Percentiles rank a stretch among this genome's conserved stretches.
Evolutionary conservation across 768 basidiomycete species (phyloP).

Genomic region (Gelatoporia subvermispora): DNA sequence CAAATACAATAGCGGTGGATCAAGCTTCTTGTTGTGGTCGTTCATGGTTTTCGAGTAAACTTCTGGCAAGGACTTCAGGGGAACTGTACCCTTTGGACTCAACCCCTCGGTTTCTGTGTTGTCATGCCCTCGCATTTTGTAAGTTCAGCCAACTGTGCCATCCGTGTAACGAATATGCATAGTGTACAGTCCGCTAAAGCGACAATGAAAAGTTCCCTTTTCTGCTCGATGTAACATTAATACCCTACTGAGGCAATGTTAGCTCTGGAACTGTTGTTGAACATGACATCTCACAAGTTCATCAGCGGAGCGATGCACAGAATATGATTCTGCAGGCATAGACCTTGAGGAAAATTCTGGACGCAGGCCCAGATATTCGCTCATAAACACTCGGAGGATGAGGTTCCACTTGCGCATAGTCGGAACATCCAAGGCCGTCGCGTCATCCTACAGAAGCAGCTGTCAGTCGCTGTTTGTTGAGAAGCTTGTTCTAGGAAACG

Average conservation of each 20-base stretch:
- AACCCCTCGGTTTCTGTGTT: too few relatives aligned
- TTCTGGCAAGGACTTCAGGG: too few relatives aligned
- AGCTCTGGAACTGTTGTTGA: not conserved
- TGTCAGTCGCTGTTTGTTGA: not conserved
- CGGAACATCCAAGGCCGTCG: conserved; percentile 73
- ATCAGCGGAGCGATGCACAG: conserved; percentile 4
- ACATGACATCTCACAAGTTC: conserved; percentile 20
- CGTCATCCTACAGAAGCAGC: conserved; percentile 67
- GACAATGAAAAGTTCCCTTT: not conserved
- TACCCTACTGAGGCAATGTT: conserved; percentile 1
- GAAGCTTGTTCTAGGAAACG: not conserved
- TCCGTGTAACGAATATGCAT: not conserved
- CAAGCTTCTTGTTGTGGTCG: too few relatives aligned
- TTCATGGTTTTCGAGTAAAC: too few relatives aligned
- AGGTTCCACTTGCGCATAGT: conserved; percentile 90
- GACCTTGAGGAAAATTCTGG: conserved; percentile 30
- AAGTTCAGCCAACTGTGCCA: too few relatives aligned
- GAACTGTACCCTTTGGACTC: too few relatives aligned
- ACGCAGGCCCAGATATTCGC: conserved; percentile 79
- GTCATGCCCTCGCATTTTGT: too few relatives aligned
- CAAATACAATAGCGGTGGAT: too few relatives aligned
- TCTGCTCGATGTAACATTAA: not conserved
- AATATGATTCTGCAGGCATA: not conserved
- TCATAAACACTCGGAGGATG: conserved; percentile 79
- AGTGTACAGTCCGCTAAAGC: not conserved